Percentiles rank a stretch among this genome's conserved stretches.
phyloP scores from a whole-genome alignment of 2,329 filamentous ascomycete genomes.

The Pleurostoma richardsiae region DNA sequence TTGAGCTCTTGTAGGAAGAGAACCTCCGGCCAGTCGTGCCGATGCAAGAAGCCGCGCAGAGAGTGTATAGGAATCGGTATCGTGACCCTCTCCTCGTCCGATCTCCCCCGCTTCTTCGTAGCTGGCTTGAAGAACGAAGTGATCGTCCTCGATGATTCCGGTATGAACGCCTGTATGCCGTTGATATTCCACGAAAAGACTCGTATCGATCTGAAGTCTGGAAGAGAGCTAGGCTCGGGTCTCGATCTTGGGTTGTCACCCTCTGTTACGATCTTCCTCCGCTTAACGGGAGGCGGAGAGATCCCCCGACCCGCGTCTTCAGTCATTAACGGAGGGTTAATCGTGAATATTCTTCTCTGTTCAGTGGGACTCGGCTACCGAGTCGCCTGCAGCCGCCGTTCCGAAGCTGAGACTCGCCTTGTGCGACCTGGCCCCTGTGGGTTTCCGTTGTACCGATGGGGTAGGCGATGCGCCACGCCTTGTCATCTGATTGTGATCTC shows the following conservation, averaged over 20 bases:
- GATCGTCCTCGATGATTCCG: constrained; percentile 11
- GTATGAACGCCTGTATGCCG: constrained; percentile 15
- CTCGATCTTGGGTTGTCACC: not conserved
- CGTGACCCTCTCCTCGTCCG: not conserved
- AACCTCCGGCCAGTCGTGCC: constrained; percentile 17
- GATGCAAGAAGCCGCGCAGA: constrained; percentile 14
- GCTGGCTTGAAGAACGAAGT: constrained; percentile 16
- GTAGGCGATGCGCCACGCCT: too few relatives aligned
- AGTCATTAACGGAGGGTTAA: too few relatives aligned
- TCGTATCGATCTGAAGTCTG: constrained; percentile 7
- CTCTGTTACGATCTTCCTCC: constrained; percentile 2
- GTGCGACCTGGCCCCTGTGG: too few relatives aligned
- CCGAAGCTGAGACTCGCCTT: too few relatives aligned
- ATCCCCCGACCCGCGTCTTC: constrained; percentile 1
- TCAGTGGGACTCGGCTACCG: too few relatives aligned
- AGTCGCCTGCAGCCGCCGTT: too few relatives aligned
- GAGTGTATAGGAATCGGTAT: not conserved
- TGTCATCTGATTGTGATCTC: too few relatives aligned
- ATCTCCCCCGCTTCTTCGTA: not conserved
- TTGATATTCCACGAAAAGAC: constrained; percentile 20
- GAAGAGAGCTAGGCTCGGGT: not conserved
- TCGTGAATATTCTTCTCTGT: too few relatives aligned
- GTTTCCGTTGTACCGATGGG: too few relatives aligned
- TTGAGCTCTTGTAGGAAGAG: constrained; percentile 20
- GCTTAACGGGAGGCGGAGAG: constrained; percentile 8